Evolutionary conservation across 129 eudicot species (phyloP).

Genomic region (Chrysanthemum seticuspe): DNA sequence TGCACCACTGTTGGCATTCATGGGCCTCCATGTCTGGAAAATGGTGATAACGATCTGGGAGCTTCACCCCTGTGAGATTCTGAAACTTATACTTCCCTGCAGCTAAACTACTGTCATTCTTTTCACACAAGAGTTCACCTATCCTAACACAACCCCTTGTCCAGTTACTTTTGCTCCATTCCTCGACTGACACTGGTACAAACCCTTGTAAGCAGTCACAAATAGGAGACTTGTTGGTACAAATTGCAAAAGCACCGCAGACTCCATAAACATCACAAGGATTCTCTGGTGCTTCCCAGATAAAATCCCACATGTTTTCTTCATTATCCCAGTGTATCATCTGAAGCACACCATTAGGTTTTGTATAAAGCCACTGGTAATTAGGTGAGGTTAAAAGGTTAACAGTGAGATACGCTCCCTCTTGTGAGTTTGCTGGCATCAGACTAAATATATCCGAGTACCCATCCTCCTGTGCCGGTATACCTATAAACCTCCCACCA

Average conservation of each 20-base stretch:
- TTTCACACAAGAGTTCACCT: conserved; percentile 2
- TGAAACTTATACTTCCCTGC: conserved; percentile 27
- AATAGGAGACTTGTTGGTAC: conserved; percentile 7
- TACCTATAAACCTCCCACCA: conserved; percentile 21
- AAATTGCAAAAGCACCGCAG: conserved; percentile 29
- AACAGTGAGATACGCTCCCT: conserved; percentile 3
- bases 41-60: conserved; percentile 29
- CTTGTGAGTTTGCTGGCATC: conserved; percentile 15
- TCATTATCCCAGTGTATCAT: not conserved
- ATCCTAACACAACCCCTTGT: conserved; percentile 7
- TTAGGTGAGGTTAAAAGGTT: conserved; percentile 1
- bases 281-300: conserved; percentile 9
- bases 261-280: conserved; percentile 25
- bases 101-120: conserved; percentile 4
- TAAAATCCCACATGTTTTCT: conserved; percentile 5
- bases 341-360: conserved; percentile 7
- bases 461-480: conserved; percentile 10
- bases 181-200: conserved; percentile 14
- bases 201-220: conserved; percentile 40
- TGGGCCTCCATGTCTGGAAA: not conserved
- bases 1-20: conserved; percentile 28
- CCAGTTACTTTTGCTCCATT: conserved; percentile 9
- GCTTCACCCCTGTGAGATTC: conserved; percentile 22
- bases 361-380: not conserved
- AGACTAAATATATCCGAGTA: conserved; percentile 10